Base-by-base conservation (phyloP, 1,284 basidiomycete species). In the Cutaneotrichosporon cutaneum region DNA sequence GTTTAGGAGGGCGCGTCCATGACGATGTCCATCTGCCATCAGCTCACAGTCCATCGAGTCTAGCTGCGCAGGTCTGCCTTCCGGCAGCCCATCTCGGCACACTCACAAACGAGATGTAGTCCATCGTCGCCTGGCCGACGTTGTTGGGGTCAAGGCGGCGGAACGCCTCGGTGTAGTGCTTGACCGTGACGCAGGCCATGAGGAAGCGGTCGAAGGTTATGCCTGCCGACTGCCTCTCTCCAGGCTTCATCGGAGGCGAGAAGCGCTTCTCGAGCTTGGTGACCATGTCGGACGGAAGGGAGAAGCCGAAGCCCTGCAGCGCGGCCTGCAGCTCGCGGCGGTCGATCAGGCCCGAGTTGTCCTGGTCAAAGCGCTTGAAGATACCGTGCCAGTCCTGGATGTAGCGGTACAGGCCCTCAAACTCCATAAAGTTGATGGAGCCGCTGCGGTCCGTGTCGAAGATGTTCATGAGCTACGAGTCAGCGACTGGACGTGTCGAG, bases 351-450 rank as follows among this genome's bases (percentile, higher is more conserved):
- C 78, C 78, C 0, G 77, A 79, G 27, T 70, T 66, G 68, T 80
- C 78, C 9, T 72, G 67, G 68, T 80, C 78, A 67, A 80, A 80
- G 22, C 77, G 76, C 32, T 70, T 72, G 69, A 80, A 80, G 60
- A 80, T 80, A 50, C 68, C 74, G 69, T 80, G 76, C 78, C 78
- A 80, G 69, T 80, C 78, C 74, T 78, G 75, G 68, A 80, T 80
- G 64, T 80, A 80, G 26, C 76, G 65, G 56, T 77, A 80, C 54
- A 80, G 62, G n/a, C 78, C 78, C 62, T 80, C 78, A 63, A 80
- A 80, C 64, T 80, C 78, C 64, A 72, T 67, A 62, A 75, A 78
- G 61, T 77, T 80, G 71, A 79, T 78, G 32, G 69, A 74, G 30
- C 78, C 78, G 59, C 72, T 75, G 33, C 73, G 63, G 64, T 80